These are phyloP conservation scores for Cutaneotrichosporon mucoides DNA, from an alignment of 1,284 basidiomycete species.

Conservation along the genomic window DNA sequence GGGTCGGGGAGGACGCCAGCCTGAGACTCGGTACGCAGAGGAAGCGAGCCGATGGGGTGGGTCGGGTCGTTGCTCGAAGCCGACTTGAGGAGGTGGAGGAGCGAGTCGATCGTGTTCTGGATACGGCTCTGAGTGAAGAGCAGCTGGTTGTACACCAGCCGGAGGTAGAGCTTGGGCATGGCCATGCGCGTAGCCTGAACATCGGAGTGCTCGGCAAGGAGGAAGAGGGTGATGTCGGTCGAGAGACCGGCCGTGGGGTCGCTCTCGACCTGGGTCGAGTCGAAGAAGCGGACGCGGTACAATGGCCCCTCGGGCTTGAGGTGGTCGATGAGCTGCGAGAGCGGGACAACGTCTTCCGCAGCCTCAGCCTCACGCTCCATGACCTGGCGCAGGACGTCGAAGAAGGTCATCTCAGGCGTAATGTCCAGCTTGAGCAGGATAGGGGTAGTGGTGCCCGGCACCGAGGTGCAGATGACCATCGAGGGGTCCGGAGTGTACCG, in stretches of 20 bases:
- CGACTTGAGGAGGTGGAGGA: conserved; percentile 70
- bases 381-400: conserved; percentile 67
- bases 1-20: conserved; percentile 74
- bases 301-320: conserved; percentile 63
- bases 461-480: conserved; percentile 83
- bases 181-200: conserved; percentile 68
- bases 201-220: conserved; percentile 60
- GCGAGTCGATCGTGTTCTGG: conserved; percentile 74
- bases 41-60: conserved; percentile 65
- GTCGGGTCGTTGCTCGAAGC: conserved; percentile 61
- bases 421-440: conserved; percentile 80
- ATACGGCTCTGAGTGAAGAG: conserved; percentile 82
- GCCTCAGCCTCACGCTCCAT: conserved; percentile 74
- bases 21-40: conserved; percentile 73
- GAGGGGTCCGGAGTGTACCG: conserved; percentile 96
- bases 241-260: conserved; percentile 75
- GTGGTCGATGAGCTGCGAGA: conserved; percentile 70
- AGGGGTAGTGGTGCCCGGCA: conserved; percentile 70
- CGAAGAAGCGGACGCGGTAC: conserved; percentile 95
- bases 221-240: conserved; percentile 80
- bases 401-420: conserved; percentile 85
- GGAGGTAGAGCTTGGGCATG: conserved; percentile 61
- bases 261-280: conserved; percentile 65
- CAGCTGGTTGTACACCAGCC: conserved; percentile 89
- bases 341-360: conserved; percentile 75